Evolutionary conservation across 2,329 filamentous ascomycete species (phyloP).

Genomic region (Penicillium sp.): DNA sequence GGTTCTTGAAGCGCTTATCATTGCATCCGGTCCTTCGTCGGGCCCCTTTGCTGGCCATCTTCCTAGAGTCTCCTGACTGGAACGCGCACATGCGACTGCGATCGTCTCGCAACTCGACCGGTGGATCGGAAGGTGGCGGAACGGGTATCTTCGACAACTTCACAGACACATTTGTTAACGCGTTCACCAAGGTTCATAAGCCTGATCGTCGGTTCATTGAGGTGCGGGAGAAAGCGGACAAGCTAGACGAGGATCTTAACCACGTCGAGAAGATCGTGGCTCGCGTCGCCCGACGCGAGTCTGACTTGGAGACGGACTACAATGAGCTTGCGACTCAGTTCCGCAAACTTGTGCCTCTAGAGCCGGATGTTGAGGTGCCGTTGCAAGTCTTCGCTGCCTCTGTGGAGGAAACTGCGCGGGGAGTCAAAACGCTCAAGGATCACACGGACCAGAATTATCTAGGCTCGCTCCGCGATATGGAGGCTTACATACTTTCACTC

Average conservation of each 20-base stretch:
- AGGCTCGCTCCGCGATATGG: conserved; percentile 90
- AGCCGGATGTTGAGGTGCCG: conserved; percentile 81
- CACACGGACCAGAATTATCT: conserved; percentile 96
- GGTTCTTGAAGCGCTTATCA: conserved; percentile 84
- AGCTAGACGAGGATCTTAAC: conserved; percentile 88
- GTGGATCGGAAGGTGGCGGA: conserved; percentile 46
- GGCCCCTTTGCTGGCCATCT: conserved; percentile 80
- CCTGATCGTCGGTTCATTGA: conserved; percentile 94
- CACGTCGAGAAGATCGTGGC: conserved; percentile 97
- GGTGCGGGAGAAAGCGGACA: conserved; percentile 88
- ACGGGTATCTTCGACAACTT: conserved; percentile 89
- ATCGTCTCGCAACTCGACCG: conserved; percentile 66
- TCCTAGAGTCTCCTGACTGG: conserved; percentile 94
- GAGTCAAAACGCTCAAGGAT: conserved; percentile 81
- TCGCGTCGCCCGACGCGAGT: conserved; percentile 83
- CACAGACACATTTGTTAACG: conserved; percentile 95
- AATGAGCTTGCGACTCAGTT: conserved; percentile 91
- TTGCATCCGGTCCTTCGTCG: conserved; percentile 88
- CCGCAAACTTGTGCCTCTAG: conserved; percentile 86
- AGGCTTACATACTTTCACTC: conserved; percentile 85
- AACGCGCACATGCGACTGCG: conserved; percentile 91
- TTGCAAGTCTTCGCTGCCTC: conserved; percentile 86
- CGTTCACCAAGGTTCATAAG: conserved; percentile 95
- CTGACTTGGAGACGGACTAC: conserved; percentile 86
- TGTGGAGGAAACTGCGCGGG: conserved; percentile 80